These are phyloP conservation scores for Scedosporium aurantiacum DNA, from an alignment of 2,329 filamentous ascomycete species.

Conservation along the genomic window DNA sequence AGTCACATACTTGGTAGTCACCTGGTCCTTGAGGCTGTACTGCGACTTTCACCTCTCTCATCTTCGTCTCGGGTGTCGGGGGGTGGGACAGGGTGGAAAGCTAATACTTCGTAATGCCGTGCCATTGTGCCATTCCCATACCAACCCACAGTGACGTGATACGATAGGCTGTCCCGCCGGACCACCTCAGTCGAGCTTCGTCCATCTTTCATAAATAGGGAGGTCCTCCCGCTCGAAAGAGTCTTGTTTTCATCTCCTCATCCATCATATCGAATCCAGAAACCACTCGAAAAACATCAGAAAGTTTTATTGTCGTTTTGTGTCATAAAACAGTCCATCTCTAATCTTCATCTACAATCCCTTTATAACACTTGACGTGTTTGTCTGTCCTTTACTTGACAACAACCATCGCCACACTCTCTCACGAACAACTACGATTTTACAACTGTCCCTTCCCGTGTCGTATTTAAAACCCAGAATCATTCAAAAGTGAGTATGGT, in stretches of 20 bases:
- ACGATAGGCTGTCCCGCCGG: not conserved
- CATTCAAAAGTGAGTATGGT: not conserved
- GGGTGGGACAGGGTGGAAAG: no score
- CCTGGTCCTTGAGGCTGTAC: conserved; percentile 3
- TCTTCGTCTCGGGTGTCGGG: no score
- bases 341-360: not conserved
- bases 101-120: no score
- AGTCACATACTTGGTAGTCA: not conserved
- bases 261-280: not conserved
- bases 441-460: not conserved
- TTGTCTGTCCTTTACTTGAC: not conserved
- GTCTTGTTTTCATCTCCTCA: not conserved
- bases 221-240: not conserved
- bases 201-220: conserved; percentile 5
- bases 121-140: not conserved
- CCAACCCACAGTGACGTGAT: conserved; percentile 5
- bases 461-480: not conserved
- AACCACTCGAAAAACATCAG: not conserved
- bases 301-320: not conserved
- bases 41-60: no score
- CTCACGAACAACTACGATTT: not conserved
- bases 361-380: not conserved
- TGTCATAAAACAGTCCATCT: not conserved
- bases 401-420: not conserved
- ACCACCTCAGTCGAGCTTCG: not conserved